Evolutionary conservation across 2,329 filamentous ascomycete genomes (phyloP), one percentile per base, ranked within the genome.

Genomic region (Oidium heveae): DNA sequence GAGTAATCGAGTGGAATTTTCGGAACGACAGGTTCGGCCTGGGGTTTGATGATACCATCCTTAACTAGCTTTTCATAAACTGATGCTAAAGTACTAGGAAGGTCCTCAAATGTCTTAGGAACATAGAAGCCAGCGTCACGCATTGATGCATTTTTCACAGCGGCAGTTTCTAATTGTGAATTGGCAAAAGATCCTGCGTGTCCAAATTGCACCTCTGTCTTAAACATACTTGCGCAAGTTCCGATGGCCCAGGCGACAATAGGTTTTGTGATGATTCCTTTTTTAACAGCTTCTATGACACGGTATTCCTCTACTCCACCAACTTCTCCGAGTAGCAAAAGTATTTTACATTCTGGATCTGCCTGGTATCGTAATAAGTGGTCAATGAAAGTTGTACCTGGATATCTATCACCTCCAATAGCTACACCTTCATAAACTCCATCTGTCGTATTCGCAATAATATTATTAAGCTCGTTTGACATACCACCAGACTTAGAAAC

Each of bases 381-480:
- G 75, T 98, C 91, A 67, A 98, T 95, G 74, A 98, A 98, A 60
- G 91, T 96, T 67, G 91, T 98, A 68, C 91, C 89, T 59, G 91
- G 91, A 70, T 98, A 98, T 71, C 91, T 79, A 72, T 98, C 91
- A 81, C 91, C 91, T 73, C 91, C 91, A 72, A 98, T 98, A 69
- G 91, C 91, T 66, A 98, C 84, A 80, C 91, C 91, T 77, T 98
- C 91, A 70, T 94, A 89, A 56, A 98, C 91, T 78, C 91, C 91
- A 68, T 98, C 87, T 65, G 91, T 95, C 70, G 77, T 94, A 70
- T 94, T 84, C 56, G 88, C 79, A 66, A 98, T 84, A 71, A 98
- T 96, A 80, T 98, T 98, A 84, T 98, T 98, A 66, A 98, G 74
- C 76, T 98, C 91, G 78, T 98, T 98, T 71, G 91, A 96, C 91